Evolutionary conservation across 1,139 yeast genomes (phyloP), one percentile per base, ranked within the genome.

Genomic region (Kodamaea arcana): DNA sequence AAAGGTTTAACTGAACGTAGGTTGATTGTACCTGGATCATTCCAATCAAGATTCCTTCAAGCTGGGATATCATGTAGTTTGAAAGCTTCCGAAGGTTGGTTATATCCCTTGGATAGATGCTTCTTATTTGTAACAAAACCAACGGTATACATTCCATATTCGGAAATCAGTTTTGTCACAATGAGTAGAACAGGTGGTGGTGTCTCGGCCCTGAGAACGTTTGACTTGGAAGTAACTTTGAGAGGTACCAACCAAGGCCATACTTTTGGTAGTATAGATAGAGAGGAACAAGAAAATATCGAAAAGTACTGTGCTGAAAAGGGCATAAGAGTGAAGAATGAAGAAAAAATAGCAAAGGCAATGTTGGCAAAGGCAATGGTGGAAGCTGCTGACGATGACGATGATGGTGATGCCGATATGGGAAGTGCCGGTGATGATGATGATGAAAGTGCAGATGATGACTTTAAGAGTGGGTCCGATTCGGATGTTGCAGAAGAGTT

Each of bases 41-140:
- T 78, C 67, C 75, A 75, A 46, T 83, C 94, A 5, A 73, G 78
- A 36, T 78, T 72, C 51, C 74, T 74, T 30, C 92, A 84, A 51
- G 85, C 95, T 9, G 97, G 95, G 9, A 81, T 92, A 31, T 73
- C 88, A 15, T 90, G 98, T 64, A 86, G 97, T 12, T 76, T 87
- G 48, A 92, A 90, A 61, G 98, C 97, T 0, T 84, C 87, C 34
- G 98, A 92, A 64, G 98, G 98, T 26, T 84, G 87, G 50, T 65
- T 92, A 41, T 92, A 85, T 58, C 90, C 95, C 14, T 72, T 92
- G 42, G 98, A 94, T 47, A 84, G 87, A 60, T 86, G 95, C 39
- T 80, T 92, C 55, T 66, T 92, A 46, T 92, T 92, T 56, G 83
- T 92, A 29, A 90, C 97, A 22, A 94, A 94, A 58, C 97, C 98